These are phyloP conservation scores for Fragaria nilgerrensis DNA, from an alignment of 306 rosid species.

Conservation along the genomic window DNA sequence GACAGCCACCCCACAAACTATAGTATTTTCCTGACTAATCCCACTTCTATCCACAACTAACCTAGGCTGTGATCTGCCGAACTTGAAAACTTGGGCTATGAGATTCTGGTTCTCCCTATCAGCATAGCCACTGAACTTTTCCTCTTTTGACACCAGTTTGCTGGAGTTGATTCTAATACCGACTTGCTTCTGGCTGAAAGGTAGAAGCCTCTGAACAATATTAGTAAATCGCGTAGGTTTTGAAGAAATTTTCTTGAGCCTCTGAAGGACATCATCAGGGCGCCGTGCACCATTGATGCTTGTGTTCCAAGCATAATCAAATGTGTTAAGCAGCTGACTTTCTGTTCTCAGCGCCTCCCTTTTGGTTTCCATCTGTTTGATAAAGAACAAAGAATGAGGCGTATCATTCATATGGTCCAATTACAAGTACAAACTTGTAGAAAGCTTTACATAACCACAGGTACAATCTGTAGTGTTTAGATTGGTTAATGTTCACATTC, in stretches of 20 bases:
- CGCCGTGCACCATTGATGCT: constrained; percentile 53
- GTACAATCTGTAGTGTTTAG: too few relatives aligned
- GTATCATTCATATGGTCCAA: too few relatives aligned
- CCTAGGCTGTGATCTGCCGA: constrained; percentile 61
- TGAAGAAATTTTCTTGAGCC: constrained; percentile 49
- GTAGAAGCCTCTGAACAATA: constrained; percentile 43
- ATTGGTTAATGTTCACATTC: too few relatives aligned
- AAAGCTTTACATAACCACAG: too few relatives aligned
- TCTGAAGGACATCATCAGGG: constrained; percentile 56
- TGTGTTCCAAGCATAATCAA: constrained; percentile 89
- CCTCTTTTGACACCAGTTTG: constrained; percentile 33
- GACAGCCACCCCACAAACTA: constrained; percentile 56
- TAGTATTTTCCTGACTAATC: constrained; percentile 25
- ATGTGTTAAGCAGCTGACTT: constrained; percentile 52
- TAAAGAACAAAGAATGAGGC: constrained; percentile 14
- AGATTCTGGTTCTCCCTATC: constrained; percentile 42
- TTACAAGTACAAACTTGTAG: background rate
- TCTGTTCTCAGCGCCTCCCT: constrained; percentile 59
- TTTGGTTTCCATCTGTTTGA: constrained; percentile 69
- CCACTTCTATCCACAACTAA: constrained; percentile 32
- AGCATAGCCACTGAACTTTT: constrained; percentile 23
- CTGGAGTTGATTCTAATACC: constrained; percentile 63
- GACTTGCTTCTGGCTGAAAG: constrained; percentile 56
- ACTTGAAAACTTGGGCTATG: constrained; percentile 45
- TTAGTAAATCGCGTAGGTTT: constrained; percentile 34